These are phyloP conservation scores for Neonectria hederae DNA, from an alignment of 2,329 filamentous ascomycete genomes.

Conservation along the genomic window DNA sequence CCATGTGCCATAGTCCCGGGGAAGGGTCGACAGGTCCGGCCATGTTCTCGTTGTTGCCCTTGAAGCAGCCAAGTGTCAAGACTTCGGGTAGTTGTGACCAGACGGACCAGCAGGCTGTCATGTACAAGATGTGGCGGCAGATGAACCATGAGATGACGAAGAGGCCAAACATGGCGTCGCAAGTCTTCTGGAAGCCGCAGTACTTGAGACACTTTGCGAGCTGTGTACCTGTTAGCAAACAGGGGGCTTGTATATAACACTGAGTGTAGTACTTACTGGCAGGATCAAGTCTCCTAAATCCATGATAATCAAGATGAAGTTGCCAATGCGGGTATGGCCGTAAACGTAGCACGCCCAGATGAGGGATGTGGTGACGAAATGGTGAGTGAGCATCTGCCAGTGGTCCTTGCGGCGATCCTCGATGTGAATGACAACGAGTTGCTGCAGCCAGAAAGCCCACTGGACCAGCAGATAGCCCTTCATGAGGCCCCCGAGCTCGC, in stretches of 20 bases:
- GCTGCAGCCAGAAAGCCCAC: conserved; percentile 92
- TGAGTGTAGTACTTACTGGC: conserved; percentile 77
- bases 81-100: conserved; percentile 34
- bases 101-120: conserved; percentile 79
- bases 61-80: conserved; percentile 74
- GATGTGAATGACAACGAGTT: conserved; percentile 92
- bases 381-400: conserved; percentile 94
- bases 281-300: conserved; percentile 91
- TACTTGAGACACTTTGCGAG: conserved; percentile 95
- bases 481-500: conserved; percentile 76
- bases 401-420: conserved; percentile 95
- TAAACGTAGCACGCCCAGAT: conserved; percentile 87
- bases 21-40: conserved; percentile 62
- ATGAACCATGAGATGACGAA: conserved; percentile 89
- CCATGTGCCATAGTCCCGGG: conserved; percentile 67
- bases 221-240: conserved; percentile 71
- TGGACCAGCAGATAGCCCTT: conserved; percentile 93
- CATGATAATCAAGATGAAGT: conserved; percentile 90
- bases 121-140: conserved; percentile 83
- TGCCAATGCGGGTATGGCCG: conserved; percentile 86
- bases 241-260: conserved; percentile 63
- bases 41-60: conserved; percentile 63
- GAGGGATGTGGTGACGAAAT: conserved; percentile 86
- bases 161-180: conserved; percentile 83
- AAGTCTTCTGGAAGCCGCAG: conserved; percentile 76